phyloP scores from a whole-genome alignment of 371 early-diverging fungal genomes.

The Mitosporidium daphniae region DNA sequence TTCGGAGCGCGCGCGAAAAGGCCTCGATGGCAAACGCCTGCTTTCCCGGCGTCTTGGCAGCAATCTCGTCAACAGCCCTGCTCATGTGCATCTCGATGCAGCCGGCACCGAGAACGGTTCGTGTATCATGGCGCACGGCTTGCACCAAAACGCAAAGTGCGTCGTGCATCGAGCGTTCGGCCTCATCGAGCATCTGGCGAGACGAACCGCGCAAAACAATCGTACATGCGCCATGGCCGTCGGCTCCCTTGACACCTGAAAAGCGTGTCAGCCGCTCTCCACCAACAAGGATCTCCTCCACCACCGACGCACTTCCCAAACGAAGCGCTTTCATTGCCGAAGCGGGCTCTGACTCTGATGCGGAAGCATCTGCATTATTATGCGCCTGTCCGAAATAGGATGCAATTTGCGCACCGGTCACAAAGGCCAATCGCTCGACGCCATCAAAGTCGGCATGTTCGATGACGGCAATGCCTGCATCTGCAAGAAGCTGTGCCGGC shows the following conservation, averaged over 20 bases:
- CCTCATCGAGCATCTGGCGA: constrained; percentile 85
- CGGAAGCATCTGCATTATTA: background rate
- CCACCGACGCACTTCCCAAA: constrained; percentile 67
- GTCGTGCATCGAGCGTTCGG: constrained; percentile 92
- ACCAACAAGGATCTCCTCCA: constrained; percentile 87
- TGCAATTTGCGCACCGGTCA: constrained; percentile 18
- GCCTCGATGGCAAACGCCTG: constrained; percentile 79
- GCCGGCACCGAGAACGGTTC: constrained; percentile 77
- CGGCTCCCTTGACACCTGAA: constrained; percentile 67
- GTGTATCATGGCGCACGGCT: constrained; percentile 50
- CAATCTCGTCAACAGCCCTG: constrained; percentile 60
- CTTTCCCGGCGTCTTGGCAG: constrained; percentile 59
- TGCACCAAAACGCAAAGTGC: constrained; percentile 87
- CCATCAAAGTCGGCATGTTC: constrained; percentile 99
- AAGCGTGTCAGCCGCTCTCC: constrained; percentile 42
- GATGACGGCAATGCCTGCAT: constrained; percentile 69
- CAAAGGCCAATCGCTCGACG: constrained; percentile 78
- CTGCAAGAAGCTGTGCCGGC: constrained; percentile 91
- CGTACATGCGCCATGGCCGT: constrained; percentile 39
- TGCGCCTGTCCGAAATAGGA: background rate
- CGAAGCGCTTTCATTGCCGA: constrained; percentile 31
- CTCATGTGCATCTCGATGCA: constrained; percentile 66
- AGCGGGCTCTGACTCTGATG: too few relatives aligned
- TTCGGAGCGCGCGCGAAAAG: constrained; percentile 74
- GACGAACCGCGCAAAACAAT: constrained; percentile 90